These are phyloP conservation scores for Stemphylium vesicarium DNA, from an alignment of 2,329 filamentous ascomycete genomes.

Conservation along the genomic window DNA sequence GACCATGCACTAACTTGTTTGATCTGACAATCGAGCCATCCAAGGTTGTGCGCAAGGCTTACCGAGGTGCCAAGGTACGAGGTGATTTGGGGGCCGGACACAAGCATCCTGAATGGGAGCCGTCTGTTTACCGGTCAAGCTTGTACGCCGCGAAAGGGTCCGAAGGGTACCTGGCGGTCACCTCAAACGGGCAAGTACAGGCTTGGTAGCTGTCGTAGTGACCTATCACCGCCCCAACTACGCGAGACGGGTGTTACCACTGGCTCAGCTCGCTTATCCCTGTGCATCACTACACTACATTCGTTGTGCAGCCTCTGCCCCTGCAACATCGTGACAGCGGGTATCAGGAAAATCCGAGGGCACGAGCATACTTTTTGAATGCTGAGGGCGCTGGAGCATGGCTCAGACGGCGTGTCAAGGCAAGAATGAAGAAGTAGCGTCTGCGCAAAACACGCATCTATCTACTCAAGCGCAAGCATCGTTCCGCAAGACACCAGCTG, in stretches of 20 bases:
- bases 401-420: not conserved
- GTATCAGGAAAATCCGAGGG: not conserved
- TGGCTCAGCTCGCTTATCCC: conserved; percentile 14
- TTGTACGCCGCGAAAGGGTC: conserved; percentile 1
- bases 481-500: not conserved
- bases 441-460: not conserved
- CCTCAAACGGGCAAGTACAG: conserved; percentile 1
- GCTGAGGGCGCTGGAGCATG: not conserved
- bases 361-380: not conserved
- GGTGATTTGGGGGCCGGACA: not conserved
- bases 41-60: not conserved
- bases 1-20: not conserved
- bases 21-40: not conserved
- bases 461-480: not conserved
- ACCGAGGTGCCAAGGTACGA: not conserved
- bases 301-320: not conserved
- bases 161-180: conserved; percentile 7
- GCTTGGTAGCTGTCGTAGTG: not conserved
- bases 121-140: conserved; percentile 6
- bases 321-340: not conserved
- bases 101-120: not conserved
- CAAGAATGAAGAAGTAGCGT: not conserved
- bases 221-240: conserved; percentile 5
- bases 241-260: conserved; percentile 1
- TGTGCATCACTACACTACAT: not conserved